Conservation (phyloP, 2,329 filamentous ascomycete species). For the Trichophyton schoenleinii region DNA sequence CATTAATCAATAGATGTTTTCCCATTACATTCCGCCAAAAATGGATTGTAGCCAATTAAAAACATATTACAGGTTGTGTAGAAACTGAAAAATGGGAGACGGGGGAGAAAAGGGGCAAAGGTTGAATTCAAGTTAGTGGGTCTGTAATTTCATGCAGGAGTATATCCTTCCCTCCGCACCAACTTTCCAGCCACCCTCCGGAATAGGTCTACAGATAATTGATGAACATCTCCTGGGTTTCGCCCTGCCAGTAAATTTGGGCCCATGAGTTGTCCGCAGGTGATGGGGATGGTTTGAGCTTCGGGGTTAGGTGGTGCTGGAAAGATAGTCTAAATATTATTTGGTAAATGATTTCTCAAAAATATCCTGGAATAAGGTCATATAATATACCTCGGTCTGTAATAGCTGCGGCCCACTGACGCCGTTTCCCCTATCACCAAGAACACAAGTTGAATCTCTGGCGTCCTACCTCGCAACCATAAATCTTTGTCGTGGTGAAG, state of each 20-base stretch:
- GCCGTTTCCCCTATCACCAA: neutral
- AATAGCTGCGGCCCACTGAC: neutral
- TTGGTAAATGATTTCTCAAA: neutral
- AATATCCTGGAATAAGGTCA: neutral
- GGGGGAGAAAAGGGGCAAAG: too few relatives aligned
- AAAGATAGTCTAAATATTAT: neutral
- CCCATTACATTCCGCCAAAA: too few relatives aligned
- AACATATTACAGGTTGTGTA: too few relatives aligned
- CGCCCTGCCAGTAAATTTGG: neutral
- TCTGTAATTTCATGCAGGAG: neutral
- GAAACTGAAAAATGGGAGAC: too few relatives aligned
- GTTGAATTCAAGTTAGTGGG: too few relatives aligned
- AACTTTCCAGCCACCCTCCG: neutral
- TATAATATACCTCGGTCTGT: neutral
- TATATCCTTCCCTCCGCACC: neutral
- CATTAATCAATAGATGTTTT: too few relatives aligned
- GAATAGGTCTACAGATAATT: neutral
- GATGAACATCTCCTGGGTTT: neutral
- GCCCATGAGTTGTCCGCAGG: neutral
- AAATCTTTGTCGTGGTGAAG: neutral
- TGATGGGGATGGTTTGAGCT: neutral
- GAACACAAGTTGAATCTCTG: neutral
- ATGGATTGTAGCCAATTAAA: too few relatives aligned
- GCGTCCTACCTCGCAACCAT: neutral
- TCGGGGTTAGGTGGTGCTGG: neutral